Conservation (phyloP, 73 alveolate species). For the Uronychia binucleata region DNA sequence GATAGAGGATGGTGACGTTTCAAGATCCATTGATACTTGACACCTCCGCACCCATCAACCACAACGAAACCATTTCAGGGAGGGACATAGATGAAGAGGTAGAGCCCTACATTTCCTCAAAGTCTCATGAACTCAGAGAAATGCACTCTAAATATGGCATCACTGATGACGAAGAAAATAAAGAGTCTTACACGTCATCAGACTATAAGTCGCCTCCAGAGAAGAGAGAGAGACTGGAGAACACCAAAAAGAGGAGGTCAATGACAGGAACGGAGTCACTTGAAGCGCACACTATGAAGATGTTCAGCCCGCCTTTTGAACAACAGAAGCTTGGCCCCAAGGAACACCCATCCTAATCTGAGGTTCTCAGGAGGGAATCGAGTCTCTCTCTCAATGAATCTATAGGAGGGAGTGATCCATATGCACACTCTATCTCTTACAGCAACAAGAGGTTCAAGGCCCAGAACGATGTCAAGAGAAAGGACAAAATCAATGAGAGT, state of each 20-base stretch:
- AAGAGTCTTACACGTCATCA: neutral
- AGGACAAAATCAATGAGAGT: too few species aligned
- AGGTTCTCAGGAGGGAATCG: too few species aligned
- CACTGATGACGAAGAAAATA: neutral
- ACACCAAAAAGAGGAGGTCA: neutral
- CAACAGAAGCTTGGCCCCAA: too few species aligned
- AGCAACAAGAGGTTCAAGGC: too few species aligned
- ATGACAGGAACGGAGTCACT: neutral
- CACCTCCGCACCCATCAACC: neutral
- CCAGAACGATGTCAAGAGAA: too few species aligned
- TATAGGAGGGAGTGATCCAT: too few species aligned
- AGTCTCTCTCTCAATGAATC: too few species aligned
- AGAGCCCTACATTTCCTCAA: neutral
- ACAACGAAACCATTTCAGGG: neutral
- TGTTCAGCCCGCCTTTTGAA: neutral
- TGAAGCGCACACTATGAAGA: neutral
- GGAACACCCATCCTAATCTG: too few species aligned
- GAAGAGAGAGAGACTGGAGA: neutral
- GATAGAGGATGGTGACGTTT: neutral
- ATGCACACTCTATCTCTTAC: too few species aligned
- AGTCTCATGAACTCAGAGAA: neutral
- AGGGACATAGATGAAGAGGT: neutral
- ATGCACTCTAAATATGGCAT: neutral
- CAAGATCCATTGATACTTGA: neutral
- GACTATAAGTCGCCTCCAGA: neutral